Conservation (phyloP, 2,329 filamentous ascomycete species). For the Trichophyton equinum region DNA sequence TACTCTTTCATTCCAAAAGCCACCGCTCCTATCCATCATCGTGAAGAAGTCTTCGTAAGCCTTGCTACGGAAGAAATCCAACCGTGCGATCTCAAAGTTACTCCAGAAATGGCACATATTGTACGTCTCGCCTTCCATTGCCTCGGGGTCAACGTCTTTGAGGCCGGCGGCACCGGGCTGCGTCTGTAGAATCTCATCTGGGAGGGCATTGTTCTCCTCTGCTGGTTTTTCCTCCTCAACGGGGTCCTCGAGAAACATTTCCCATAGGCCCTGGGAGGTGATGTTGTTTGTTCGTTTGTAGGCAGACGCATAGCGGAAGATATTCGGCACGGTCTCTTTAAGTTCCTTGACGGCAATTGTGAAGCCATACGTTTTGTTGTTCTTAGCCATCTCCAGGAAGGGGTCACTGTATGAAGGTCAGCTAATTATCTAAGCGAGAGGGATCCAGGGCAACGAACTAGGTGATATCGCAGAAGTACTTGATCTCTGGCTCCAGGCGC, state of each 20-base stretch:
- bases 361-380: conserved; percentile 97
- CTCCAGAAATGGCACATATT: conserved; percentile 99
- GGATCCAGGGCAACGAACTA: conserved; percentile 50
- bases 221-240: conserved; percentile 39
- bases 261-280: conserved; percentile 85
- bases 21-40: conserved; percentile 96
- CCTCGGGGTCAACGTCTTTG: conserved; percentile 76
- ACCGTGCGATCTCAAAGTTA: conserved; percentile 92
- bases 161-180: conserved; percentile 58
- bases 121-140: conserved; percentile 95
- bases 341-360: conserved; percentile 98
- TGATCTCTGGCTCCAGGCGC: conserved; percentile 97
- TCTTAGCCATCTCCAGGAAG: conserved; percentile 84
- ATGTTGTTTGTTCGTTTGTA: conserved; percentile 90
- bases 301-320: conserved; percentile 96
- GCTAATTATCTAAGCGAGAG: conserved; percentile 20
- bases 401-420: conserved; percentile 54
- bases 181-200: conserved; percentile 67
- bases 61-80: conserved; percentile 94
- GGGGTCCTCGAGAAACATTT: conserved; percentile 80
- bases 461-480: conserved; percentile 99
- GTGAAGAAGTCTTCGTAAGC: conserved; percentile 97
- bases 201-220: conserved; percentile 56
- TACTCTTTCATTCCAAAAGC: conserved; percentile 98
- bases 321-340: conserved; percentile 93